These are phyloP conservation scores for Neltuma alba DNA, from an alignment of 306 rosid species.

Conservation along the genomic window DNA sequence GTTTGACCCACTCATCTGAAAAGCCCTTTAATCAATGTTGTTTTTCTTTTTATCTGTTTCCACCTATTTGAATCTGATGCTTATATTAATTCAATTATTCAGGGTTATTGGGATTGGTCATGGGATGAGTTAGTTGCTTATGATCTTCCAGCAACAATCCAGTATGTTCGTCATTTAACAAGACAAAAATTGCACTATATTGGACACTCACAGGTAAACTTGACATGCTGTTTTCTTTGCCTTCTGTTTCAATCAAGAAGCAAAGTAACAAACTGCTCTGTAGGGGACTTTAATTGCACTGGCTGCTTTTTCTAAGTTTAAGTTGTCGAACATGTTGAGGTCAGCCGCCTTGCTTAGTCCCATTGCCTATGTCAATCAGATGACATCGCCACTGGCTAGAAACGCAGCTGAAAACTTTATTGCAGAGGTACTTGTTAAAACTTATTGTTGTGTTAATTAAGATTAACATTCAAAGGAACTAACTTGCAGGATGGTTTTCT, in stretches of 20 bases:
- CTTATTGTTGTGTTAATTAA: not conserved
- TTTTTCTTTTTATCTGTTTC: not conserved
- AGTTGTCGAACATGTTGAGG: conserved; percentile 56
- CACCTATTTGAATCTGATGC: not conserved
- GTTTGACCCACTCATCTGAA: conserved; percentile 3
- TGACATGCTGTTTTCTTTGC: conserved; percentile 11
- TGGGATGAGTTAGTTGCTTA: conserved; percentile 96
- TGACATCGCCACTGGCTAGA: conserved; percentile 77
- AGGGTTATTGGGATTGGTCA: conserved; percentile 87
- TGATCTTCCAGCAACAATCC: conserved; percentile 84
- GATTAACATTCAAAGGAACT: conserved; percentile 6
- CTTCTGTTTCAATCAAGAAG: conserved; percentile 1
- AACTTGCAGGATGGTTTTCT: conserved; percentile 30
- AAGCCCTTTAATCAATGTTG: not conserved
- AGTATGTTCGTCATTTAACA: conserved; percentile 73
- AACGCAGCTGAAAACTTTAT: conserved; percentile 69
- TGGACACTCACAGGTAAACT: conserved; percentile 88
- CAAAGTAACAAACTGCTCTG: conserved; percentile 30
- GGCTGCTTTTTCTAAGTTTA: conserved; percentile 74
- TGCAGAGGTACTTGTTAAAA: conserved; percentile 60
- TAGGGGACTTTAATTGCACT: conserved; percentile 87
- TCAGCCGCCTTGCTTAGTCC: conserved; percentile 93
- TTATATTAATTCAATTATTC: not conserved
- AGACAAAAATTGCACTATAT: conserved; percentile 81
- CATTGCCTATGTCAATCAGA: conserved; percentile 75